phyloP scores from a whole-genome alignment of 805 yeast species.

The Kodamaea jinghongensis region DNA sequence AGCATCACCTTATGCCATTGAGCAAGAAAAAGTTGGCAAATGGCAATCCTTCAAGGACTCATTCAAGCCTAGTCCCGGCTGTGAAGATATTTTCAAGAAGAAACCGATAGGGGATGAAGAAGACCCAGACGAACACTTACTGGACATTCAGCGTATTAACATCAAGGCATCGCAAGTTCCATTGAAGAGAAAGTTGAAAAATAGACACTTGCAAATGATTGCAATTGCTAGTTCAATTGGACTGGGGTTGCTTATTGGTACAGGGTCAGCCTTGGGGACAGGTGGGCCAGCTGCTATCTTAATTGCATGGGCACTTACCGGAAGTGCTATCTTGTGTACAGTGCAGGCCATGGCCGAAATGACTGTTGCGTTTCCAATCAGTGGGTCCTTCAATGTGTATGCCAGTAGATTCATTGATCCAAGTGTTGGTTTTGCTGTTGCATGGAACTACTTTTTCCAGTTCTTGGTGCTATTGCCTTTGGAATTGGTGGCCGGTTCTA shows the following conservation, averaged over 20 bases:
- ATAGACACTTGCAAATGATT: slow-evolving; percentile 58
- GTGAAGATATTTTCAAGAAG: slow-evolving; percentile 16
- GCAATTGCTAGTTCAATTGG: slow-evolving; percentile 75
- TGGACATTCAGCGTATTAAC: slow-evolving; percentile 38
- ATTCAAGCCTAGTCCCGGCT: slow-evolving; percentile 37
- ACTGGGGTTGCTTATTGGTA: slow-evolving; percentile 50
- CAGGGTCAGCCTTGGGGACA: slow-evolving; percentile 39
- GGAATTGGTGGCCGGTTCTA: slow-evolving; percentile 59
- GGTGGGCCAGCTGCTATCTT: slow-evolving; percentile 34
- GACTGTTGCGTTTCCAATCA: slow-evolving; percentile 51
- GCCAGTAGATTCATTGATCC: slow-evolving; percentile 55
- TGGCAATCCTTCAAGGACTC: slow-evolving; percentile 50
- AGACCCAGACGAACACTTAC: slow-evolving; percentile 26
- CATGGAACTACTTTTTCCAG: slow-evolving; percentile 52
- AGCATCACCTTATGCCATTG: not conserved
- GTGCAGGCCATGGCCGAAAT: slow-evolving; percentile 48
- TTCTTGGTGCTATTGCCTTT: slow-evolving; percentile 58
- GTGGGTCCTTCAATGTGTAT: slow-evolving; percentile 51
- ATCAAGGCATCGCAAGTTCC: slow-evolving; percentile 41
- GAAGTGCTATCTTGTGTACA: slow-evolving; percentile 22
- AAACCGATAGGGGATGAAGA: slow-evolving; percentile 1
- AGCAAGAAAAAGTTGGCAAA: slow-evolving; percentile 13
- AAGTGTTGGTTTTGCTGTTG: slow-evolving; percentile 53
- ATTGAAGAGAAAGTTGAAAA: slow-evolving; percentile 42
- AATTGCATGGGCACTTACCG: slow-evolving; percentile 28